A percentile compares a stretch with the other conserved stretches of the same genome.
Conservation (phyloP, 2,329 filamentous ascomycete species). For the Metarhizium sp. region DNA sequence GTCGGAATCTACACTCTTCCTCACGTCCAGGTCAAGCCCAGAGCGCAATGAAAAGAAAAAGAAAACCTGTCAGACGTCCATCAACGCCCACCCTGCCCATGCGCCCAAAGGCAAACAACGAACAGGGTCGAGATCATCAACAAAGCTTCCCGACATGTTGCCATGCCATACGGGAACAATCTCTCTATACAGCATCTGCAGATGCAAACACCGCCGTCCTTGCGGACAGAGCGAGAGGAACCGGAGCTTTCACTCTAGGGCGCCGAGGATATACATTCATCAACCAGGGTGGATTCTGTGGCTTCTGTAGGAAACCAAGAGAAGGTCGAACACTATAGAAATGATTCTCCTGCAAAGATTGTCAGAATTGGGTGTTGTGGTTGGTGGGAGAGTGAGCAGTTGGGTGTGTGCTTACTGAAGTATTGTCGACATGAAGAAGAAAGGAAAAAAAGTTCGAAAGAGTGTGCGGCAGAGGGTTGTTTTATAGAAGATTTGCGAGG, state of each 20-base stretch:
- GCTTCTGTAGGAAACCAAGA: constrained; percentile 90
- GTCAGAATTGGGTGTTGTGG: constrained; percentile 12
- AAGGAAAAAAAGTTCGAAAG: constrained; percentile 33
- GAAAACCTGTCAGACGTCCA: constrained; percentile 79
- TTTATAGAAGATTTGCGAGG: constrained; percentile 29
- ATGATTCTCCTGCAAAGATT: constrained; percentile 62
- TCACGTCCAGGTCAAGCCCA: constrained; percentile 38
- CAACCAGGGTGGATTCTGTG: constrained; percentile 92
- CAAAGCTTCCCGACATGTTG: constrained; percentile 11
- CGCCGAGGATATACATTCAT: constrained; percentile 80
- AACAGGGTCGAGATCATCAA: constrained; percentile 86
- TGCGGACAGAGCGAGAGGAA: constrained; percentile 51
- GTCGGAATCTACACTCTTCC: constrained; percentile 30
- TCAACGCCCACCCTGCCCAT: constrained; percentile 70
- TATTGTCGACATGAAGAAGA: constrained; percentile 55
- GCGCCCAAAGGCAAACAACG: constrained; percentile 68
- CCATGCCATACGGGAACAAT: constrained; percentile 31
- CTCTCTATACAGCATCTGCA: constrained; percentile 61
- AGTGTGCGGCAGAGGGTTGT: constrained; percentile 13
- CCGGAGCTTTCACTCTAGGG: constrained; percentile 74
- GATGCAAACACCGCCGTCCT: constrained; percentile 42
- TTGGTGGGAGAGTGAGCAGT: constrained; percentile 8
- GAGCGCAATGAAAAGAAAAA: constrained; percentile 46
- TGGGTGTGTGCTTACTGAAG: constrained; percentile 39
- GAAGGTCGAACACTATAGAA: constrained; percentile 95